Conservation (phyloP, 257 asterid genomes). For the Nicotiana undulata region DNA sequence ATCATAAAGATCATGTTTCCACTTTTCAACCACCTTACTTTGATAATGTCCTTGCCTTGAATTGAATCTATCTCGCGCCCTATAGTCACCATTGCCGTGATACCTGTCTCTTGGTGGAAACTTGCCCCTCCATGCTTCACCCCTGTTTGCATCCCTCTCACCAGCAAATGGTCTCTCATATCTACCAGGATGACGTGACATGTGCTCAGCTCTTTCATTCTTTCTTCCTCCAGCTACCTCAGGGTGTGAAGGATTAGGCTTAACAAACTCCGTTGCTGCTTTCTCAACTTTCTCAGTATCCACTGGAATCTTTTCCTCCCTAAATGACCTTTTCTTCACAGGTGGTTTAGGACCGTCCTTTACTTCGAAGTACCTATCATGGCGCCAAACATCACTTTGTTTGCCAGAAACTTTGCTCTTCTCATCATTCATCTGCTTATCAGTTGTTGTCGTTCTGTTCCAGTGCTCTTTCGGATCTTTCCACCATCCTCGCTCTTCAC, state of each 20-base stretch:
- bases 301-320: constrained; percentile 57
- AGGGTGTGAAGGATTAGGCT: constrained; percentile 25
- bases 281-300: constrained; percentile 38
- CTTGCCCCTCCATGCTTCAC: constrained; percentile 39
- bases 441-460: constrained; percentile 26
- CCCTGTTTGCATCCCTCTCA: constrained; percentile 35
- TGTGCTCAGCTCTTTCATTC: constrained; percentile 31
- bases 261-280: constrained; percentile 24
- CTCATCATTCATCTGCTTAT: constrained; percentile 35
- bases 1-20: constrained; percentile 85
- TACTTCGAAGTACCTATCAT: constrained; percentile 61
- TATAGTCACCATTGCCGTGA: constrained; percentile 15
- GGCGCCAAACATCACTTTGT: constrained; percentile 49
- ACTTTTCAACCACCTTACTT: constrained; percentile 56
- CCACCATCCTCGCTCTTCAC: constrained; percentile 72
- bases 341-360: constrained; percentile 52
- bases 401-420: constrained; percentile 36
- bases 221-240: constrained; percentile 29
- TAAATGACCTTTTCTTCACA: constrained; percentile 55
- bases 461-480: constrained; percentile 45
- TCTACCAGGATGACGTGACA: constrained; percentile 29
- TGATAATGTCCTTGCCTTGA: constrained; percentile 39
- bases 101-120: constrained; percentile 42
- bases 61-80: constrained; percentile 44
- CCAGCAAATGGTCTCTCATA: constrained; percentile 37